Evolutionary conservation across 2,329 filamentous ascomycete genomes (phyloP).

Genomic region (Sarocladiaceae sp.): DNA sequence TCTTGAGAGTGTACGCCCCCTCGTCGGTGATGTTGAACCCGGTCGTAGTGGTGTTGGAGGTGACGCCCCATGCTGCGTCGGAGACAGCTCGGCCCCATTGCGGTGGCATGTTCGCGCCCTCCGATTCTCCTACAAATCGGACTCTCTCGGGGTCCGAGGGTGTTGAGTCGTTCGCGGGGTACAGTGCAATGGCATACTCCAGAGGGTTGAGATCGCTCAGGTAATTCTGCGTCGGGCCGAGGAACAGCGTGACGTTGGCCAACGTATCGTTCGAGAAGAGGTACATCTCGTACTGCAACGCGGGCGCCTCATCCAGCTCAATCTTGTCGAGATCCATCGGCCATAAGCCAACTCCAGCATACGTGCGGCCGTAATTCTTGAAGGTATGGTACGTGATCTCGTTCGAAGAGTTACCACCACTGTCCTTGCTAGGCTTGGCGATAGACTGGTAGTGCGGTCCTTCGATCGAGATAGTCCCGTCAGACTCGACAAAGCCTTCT

Average conservation of each 20-base stretch:
- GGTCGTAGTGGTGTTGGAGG: conserved; percentile 38
- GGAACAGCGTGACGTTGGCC: conserved; percentile 38
- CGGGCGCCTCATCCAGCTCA: conserved; percentile 40
- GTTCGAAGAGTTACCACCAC: conserved; percentile 17
- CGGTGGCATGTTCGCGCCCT: conserved; percentile 31
- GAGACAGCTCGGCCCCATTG: conserved; percentile 38
- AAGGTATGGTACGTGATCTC: conserved; percentile 45
- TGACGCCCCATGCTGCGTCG: conserved; percentile 40
- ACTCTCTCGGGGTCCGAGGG: conserved; percentile 27
- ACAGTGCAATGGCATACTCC: conserved; percentile 43
- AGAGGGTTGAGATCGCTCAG: conserved; percentile 42
- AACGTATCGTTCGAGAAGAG: conserved; percentile 47
- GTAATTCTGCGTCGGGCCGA: conserved; percentile 49
- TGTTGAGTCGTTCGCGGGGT: conserved; percentile 26
- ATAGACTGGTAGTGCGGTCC: conserved; percentile 44
- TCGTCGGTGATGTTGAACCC: conserved; percentile 27
- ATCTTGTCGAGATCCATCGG: conserved; percentile 46
- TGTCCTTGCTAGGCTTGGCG: conserved; percentile 13
- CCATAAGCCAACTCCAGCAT: conserved; percentile 50
- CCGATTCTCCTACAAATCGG: conserved; percentile 33
- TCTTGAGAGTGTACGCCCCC: conserved; percentile 41
- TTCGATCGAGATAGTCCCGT: conserved; percentile 50
- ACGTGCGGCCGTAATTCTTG: conserved; percentile 49
- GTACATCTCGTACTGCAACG: conserved; percentile 56
- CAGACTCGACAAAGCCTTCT: conserved; percentile 56